phyloP scores from a whole-genome alignment of 164 flowering plant genomes.

The Nymphaea colorata region DNA sequence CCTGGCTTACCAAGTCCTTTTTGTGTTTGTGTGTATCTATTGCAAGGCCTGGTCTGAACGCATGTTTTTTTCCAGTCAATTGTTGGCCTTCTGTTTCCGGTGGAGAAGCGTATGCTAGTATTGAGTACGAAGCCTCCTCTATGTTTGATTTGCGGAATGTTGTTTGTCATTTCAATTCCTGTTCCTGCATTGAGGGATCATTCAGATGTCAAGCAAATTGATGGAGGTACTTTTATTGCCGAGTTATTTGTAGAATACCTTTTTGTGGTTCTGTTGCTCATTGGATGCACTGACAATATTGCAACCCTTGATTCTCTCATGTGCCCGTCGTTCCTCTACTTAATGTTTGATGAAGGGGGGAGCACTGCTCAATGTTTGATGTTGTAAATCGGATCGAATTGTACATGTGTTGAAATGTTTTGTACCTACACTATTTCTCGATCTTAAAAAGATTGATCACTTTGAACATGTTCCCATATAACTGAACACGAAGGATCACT shows the following conservation, averaged over 20 bases:
- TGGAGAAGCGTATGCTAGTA: conserved; percentile 84
- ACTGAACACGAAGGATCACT: too few species aligned
- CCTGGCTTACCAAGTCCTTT: not conserved
- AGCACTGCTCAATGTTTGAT: not conserved
- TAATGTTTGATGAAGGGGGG: not conserved
- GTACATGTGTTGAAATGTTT: not conserved
- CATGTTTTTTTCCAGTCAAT: conserved; percentile 44
- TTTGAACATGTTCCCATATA: too few species aligned
- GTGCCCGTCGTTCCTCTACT: not conserved
- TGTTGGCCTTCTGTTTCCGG: conserved; percentile 99
- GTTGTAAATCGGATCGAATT: not conserved
- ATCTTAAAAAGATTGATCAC: not conserved
- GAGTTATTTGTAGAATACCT: not conserved
- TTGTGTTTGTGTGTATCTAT: not conserved
- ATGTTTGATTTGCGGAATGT: conserved; percentile 89
- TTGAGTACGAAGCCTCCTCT: conserved; percentile 87
- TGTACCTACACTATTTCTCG: not conserved
- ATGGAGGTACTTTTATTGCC: conserved; percentile 44
- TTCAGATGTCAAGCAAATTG: conserved; percentile 82
- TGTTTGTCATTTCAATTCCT: conserved; percentile 78
- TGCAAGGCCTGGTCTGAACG: not conserved
- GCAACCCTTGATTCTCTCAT: not conserved
- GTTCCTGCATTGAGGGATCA: conserved; percentile 92
- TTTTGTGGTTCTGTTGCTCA: not conserved
- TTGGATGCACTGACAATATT: not conserved